Conservation (phyloP, 345 rosid genomes). For the Arabis alpina region DNA sequence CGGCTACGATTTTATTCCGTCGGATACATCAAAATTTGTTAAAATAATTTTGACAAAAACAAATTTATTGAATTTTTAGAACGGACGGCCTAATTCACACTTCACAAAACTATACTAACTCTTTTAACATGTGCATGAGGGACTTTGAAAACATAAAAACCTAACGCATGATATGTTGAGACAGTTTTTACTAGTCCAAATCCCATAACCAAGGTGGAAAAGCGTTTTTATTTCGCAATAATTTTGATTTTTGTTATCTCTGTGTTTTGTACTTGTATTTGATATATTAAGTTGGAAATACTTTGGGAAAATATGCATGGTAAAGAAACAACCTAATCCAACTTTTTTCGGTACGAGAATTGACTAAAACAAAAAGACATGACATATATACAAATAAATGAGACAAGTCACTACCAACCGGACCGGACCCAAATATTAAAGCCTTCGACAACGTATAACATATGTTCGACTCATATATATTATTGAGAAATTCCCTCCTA, state of each 20-base stretch:
- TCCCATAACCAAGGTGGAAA: background rate
- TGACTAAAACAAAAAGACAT: slow-evolving; percentile 23
- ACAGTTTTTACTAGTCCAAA: background rate
- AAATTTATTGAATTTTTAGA: too few relatives aligned
- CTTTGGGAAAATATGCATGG: background rate
- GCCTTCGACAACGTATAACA: too few relatives aligned
- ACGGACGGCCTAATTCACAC: background rate
- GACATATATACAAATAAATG: slow-evolving; percentile 8
- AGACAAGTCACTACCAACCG: slow-evolving; percentile 27
- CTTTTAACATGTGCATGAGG: background rate
- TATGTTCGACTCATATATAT: too few relatives aligned
- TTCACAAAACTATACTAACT: background rate
- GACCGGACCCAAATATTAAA: background rate
- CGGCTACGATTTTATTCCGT: too few relatives aligned
- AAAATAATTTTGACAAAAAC: too few relatives aligned
- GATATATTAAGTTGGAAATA: background rate
- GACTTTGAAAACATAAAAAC: background rate
- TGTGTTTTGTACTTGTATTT: too few relatives aligned
- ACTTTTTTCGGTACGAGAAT: slow-evolving; percentile 12
- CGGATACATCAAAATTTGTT: too few relatives aligned
- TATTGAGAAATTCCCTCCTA: too few relatives aligned
- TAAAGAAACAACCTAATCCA: background rate
- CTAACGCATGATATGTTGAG: background rate
- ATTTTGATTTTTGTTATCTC: too few relatives aligned
- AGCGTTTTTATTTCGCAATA: background rate